Percentiles rank a stretch among this genome's conserved stretches.
phyloP scores from a whole-genome alignment of 2,329 filamentous ascomycete species.

The Talaromyces amestolkiae region DNA sequence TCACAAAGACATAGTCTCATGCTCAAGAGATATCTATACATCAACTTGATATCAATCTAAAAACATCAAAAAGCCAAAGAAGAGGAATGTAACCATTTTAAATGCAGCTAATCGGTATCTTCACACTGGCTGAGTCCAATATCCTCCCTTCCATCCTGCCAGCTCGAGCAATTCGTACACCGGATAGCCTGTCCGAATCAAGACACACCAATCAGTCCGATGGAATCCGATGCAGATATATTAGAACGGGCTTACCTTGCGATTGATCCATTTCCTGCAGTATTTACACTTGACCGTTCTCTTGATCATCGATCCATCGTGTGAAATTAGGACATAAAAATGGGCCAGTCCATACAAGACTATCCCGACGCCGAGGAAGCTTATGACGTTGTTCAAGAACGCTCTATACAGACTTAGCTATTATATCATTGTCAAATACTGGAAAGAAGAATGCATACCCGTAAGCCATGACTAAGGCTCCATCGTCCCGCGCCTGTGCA shows the following conservation, averaged over 20 bases:
- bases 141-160: constrained; percentile 38
- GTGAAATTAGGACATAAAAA: constrained; percentile 16
- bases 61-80: background rate
- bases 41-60: too few species aligned
- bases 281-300: constrained; percentile 19
- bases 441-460: constrained; percentile 49
- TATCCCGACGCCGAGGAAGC: constrained; percentile 13
- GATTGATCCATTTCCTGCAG: constrained; percentile 16
- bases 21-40: background rate
- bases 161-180: constrained; percentile 11
- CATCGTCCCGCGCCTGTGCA: constrained; percentile 65
- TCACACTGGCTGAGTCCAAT: constrained; percentile 50
- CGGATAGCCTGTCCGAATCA: constrained; percentile 11
- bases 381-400: constrained; percentile 17
- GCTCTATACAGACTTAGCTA: background rate
- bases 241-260: background rate
- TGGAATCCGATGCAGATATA: background rate
- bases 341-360: constrained; percentile 17
- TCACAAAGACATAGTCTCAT: background rate
- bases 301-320: constrained; percentile 19
- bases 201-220: background rate
- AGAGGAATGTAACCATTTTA: background rate
- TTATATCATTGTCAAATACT: background rate
- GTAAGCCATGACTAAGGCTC: constrained; percentile 69
- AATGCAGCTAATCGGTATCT: background rate